These are phyloP conservation scores for Exidia glandulosa DNA, from an alignment of 768 basidiomycete species.

Conservation along the genomic window DNA sequence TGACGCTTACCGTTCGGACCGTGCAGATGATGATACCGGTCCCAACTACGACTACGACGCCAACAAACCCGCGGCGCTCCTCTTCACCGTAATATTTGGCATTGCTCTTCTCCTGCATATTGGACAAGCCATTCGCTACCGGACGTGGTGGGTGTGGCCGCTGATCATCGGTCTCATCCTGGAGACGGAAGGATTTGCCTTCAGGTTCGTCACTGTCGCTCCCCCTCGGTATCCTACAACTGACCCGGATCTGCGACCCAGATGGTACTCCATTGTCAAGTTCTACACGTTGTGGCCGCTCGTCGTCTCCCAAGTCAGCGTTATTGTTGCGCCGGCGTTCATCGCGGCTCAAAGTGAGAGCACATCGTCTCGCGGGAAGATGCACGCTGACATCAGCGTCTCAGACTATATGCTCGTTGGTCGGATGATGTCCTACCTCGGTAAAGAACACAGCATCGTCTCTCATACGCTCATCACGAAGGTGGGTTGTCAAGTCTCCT, in stretches of 20 bases:
- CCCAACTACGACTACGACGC: neutral
- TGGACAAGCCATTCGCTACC: neutral
- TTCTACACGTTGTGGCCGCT: neutral
- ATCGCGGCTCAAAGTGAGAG: neutral
- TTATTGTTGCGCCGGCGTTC: constrained; percentile 3
- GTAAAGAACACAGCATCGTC: neutral
- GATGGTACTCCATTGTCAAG: neutral
- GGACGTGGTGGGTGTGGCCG: neutral
- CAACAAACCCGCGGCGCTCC: neutral
- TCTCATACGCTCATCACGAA: constrained; percentile 4
- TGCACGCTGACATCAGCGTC: neutral
- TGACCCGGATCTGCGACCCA: neutral
- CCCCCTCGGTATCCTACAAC: neutral
- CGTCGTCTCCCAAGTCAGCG: constrained; percentile 1
- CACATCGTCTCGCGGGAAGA: neutral
- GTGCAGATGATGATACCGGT: neutral
- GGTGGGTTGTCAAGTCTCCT: neutral
- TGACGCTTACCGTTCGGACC: too few species aligned
- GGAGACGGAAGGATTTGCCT: neutral
- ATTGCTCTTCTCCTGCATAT: constrained; percentile 1
- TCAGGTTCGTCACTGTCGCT: neutral
- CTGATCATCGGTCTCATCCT: constrained; percentile 1
- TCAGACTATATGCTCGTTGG: constrained; percentile 3
- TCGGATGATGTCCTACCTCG: constrained; percentile 3
- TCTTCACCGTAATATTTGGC: neutral